These are phyloP conservation scores for Pseudopyrenochaeta lycopersici DNA, from an alignment of 2,329 filamentous ascomycete genomes.

Conservation along the genomic window DNA sequence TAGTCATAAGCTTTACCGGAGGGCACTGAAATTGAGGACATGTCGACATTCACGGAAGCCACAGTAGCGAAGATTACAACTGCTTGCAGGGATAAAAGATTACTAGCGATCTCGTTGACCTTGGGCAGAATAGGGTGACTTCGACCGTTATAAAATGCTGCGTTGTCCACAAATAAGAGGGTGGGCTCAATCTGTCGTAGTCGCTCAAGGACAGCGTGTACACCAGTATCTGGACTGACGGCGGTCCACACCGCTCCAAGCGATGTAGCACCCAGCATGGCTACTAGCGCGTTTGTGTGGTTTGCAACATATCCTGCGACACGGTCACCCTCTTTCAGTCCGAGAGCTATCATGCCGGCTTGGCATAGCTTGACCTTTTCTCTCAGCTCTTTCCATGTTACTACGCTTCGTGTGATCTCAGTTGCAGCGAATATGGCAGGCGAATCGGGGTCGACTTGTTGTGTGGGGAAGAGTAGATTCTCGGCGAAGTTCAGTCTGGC, in stretches of 20 bases:
- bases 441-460: constrained; percentile 65
- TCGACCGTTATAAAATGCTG: constrained; percentile 89
- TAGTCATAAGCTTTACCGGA: constrained; percentile 50
- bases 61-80: constrained; percentile 79
- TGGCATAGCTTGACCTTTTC: constrained; percentile 79
- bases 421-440: constrained; percentile 82
- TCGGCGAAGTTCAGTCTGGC: constrained; percentile 91
- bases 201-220: constrained; percentile 88
- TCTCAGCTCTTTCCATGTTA: constrained; percentile 82
- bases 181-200: constrained; percentile 85
- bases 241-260: constrained; percentile 92
- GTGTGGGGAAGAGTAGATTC: constrained; percentile 84
- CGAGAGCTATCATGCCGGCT: constrained; percentile 71
- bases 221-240: constrained; percentile 90
- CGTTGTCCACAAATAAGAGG: constrained; percentile 87
- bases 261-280: constrained; percentile 83
- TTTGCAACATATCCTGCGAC: constrained; percentile 85
- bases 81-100: constrained; percentile 71
- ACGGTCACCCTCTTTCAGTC: constrained; percentile 69
- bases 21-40: constrained; percentile 51
- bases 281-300: constrained; percentile 84
- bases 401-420: constrained; percentile 71
- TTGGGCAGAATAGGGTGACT: constrained; percentile 83
- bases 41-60: constrained; percentile 49
- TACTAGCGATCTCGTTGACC: constrained; percentile 76